A percentile compares a stretch with the other conserved stretches of the same genome.
phyloP scores from a whole-genome alignment of 2,329 filamentous ascomycete species.

The Colletotrichum spinosum region DNA sequence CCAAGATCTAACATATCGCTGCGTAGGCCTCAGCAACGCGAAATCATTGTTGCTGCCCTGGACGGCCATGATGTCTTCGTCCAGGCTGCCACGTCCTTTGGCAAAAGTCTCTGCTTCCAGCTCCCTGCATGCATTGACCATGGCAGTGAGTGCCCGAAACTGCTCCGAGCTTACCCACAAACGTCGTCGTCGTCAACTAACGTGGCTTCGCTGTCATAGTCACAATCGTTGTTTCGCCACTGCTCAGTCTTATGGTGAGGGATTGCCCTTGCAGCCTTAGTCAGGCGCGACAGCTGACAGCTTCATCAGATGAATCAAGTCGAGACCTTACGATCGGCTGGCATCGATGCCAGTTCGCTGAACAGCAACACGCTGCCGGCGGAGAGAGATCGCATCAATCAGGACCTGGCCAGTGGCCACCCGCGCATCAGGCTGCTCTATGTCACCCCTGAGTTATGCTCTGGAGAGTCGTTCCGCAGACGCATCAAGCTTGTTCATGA shows the following conservation, averaged over 20 bases:
- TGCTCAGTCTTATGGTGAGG: slow-evolving; percentile 87
- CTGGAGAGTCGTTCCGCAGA: slow-evolving; percentile 80
- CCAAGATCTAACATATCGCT: no score
- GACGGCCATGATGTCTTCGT: slow-evolving; percentile 91
- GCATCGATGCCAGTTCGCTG: slow-evolving; percentile 84
- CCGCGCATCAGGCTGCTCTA: slow-evolving; percentile 87
- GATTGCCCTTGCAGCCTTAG: slow-evolving; percentile 14
- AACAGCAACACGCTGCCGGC: slow-evolving; percentile 81
- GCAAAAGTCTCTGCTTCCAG: slow-evolving; percentile 94
- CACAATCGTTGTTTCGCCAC: slow-evolving; percentile 89
- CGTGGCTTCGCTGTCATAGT: slow-evolving; percentile 60
- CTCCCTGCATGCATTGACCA: slow-evolving; percentile 88
- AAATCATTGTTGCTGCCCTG: slow-evolving; percentile 86
- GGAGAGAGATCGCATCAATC: slow-evolving; percentile 77
- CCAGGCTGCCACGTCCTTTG: slow-evolving; percentile 90
- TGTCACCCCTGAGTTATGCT: slow-evolving; percentile 92
- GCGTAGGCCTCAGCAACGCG: slow-evolving; percentile 76
- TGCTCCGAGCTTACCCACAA: slow-evolving; percentile 16
- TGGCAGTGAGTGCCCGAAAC: slow-evolving; percentile 72
- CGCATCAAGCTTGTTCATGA: slow-evolving; percentile 78
- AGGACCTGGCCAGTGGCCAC: slow-evolving; percentile 88
- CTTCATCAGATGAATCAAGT: slow-evolving; percentile 87
- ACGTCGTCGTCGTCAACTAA: slow-evolving; percentile 40
- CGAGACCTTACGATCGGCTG: slow-evolving; percentile 77
- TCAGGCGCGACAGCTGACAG: slow-evolving; percentile 23